Conservation (phyloP, 208 protist species). For the Acanthamoeba royreba region DNA sequence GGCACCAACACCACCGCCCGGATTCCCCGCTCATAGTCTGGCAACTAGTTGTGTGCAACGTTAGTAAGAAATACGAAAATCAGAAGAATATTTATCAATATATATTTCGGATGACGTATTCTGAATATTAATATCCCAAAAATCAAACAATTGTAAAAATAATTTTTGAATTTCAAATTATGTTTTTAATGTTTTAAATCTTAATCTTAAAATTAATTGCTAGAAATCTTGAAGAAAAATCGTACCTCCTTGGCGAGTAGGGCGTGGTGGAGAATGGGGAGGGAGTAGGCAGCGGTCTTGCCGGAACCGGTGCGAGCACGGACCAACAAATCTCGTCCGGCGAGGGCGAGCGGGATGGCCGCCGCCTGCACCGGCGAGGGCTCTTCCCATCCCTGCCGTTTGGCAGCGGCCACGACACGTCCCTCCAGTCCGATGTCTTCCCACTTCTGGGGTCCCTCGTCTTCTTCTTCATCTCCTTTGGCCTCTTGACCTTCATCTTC, state of each 20-base stretch:
- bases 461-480: too few relatives aligned
- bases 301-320: conserved; percentile 81
- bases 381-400: background rate
- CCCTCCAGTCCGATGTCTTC: background rate
- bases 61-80: too few relatives aligned
- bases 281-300: conserved; percentile 81
- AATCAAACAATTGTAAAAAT: too few relatives aligned
- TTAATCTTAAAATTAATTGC: too few relatives aligned
- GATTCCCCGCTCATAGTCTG: conserved; percentile 69
- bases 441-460: too few relatives aligned
- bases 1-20: conserved; percentile 93
- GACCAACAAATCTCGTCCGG: conserved; percentile 75
- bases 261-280: conserved; percentile 77
- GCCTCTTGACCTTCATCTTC: background rate
- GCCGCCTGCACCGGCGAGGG: conserved; percentile 29
- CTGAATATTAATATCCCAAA: too few relatives aligned
- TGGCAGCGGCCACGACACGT: background rate
- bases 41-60: too few relatives aligned
- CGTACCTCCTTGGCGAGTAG: conserved; percentile 61
- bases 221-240: too few relatives aligned
- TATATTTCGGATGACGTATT: too few relatives aligned
- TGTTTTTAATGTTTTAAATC: too few relatives aligned
- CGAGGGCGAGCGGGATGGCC: conserved; percentile 53
- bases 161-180: too few relatives aligned
- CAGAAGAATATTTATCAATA: too few relatives aligned